A percentile compares a stretch with the other conserved stretches of the same genome.
phyloP scores from a whole-genome alignment of 2,329 filamentous ascomycete species.

The Cephalotrichum gorgonifer region DNA sequence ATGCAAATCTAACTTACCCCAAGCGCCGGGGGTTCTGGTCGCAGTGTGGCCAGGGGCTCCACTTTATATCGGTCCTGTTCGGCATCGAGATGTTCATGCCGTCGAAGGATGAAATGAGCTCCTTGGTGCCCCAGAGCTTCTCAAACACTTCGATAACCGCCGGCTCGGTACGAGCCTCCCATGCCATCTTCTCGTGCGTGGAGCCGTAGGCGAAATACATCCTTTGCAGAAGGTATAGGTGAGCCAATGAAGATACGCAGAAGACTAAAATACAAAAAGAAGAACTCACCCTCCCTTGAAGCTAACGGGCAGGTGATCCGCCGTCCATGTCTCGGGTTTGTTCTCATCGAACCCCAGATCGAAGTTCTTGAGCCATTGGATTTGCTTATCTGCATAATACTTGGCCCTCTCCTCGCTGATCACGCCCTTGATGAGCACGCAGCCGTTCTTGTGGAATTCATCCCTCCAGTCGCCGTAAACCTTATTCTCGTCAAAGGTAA shows the following conservation, averaged over 20 bases:
- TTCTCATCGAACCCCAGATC: constrained; percentile 22
- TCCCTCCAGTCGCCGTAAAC: constrained; percentile 30
- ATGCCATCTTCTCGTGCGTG: constrained; percentile 30
- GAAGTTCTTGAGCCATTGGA: constrained; percentile 31
- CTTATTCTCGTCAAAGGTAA: constrained; percentile 9
- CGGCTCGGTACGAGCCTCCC: constrained; percentile 31
- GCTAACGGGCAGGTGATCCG: constrained; percentile 28
- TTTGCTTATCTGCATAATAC: constrained; percentile 26
- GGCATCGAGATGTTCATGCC: constrained; percentile 31
- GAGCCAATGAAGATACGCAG: background rate
- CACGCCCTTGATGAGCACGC: constrained; percentile 26
- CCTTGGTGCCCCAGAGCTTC: constrained; percentile 26
- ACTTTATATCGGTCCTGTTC: constrained; percentile 23
- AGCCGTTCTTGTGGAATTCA: constrained; percentile 30
- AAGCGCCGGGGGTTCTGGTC: constrained; percentile 19
- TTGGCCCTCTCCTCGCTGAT: constrained; percentile 24
- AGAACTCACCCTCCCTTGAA: constrained; percentile 23
- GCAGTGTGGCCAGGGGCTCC: constrained; percentile 32
- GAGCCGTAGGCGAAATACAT: constrained; percentile 28
- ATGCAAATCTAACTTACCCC: background rate
- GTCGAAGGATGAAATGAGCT: constrained; percentile 17
- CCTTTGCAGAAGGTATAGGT: constrained; percentile 7
- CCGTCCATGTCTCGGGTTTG: constrained; percentile 27
- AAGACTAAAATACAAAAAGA: background rate
- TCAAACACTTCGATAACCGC: constrained; percentile 26